Percentiles rank a stretch among this genome's conserved stretches.
Evolutionary conservation across 1,284 basidiomycete genomes (phyloP).

Genomic region (Heterobasidion irregulare): DNA sequence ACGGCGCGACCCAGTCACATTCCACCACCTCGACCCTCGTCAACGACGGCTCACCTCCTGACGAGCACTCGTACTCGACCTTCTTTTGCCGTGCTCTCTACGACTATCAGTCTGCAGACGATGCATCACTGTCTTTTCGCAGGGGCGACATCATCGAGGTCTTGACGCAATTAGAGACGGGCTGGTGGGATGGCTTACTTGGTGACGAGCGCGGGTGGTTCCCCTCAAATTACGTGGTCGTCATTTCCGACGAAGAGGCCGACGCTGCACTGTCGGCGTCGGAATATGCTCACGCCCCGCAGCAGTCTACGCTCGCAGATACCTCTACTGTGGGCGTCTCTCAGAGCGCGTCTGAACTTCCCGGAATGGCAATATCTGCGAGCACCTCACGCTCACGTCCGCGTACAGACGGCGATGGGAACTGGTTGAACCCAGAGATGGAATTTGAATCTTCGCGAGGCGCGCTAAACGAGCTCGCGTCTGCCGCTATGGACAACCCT

Average conservation of each 20-base stretch:
- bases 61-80: constrained; percentile 53
- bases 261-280: constrained; percentile 48
- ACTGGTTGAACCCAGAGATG: constrained; percentile 6
- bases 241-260: constrained; percentile 75
- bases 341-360: constrained; percentile 2
- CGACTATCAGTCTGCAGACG: constrained; percentile 84
- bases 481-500: constrained; percentile 9
- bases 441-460: constrained; percentile 2
- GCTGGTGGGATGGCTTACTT: constrained; percentile 98
- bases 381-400: constrained; percentile 1
- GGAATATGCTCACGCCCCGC: constrained; percentile 7
- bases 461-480: constrained; percentile 1
- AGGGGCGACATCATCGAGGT: constrained; percentile 93
- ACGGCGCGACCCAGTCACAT: background rate
- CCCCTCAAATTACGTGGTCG: constrained; percentile 89
- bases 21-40: constrained; percentile 3
- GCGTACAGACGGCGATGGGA: background rate
- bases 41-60: constrained; percentile 8
- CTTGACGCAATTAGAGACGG: constrained; percentile 82
- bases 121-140: constrained; percentile 82
- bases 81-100: constrained; percentile 92
- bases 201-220: constrained; percentile 94
- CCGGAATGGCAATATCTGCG: constrained; percentile 1
- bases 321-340: background rate
- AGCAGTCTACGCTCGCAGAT: constrained; percentile 1